Conservation (phyloP, 768 basidiomycete genomes). For the Boletus rubescentipes region DNA sequence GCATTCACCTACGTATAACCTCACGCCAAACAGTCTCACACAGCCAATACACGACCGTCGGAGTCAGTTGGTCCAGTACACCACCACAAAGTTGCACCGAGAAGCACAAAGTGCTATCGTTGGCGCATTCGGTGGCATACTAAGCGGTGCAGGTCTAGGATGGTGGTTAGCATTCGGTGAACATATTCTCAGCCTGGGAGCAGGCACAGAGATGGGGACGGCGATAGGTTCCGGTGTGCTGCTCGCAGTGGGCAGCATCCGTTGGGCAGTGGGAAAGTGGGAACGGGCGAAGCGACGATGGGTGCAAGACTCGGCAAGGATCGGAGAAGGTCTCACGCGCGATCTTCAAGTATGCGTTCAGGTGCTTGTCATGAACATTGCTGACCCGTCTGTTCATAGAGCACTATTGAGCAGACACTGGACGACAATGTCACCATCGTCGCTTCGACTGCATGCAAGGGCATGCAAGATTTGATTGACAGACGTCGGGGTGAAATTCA, state of each 20-base stretch:
- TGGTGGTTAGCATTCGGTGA: constrained; percentile 52
- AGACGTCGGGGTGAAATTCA: constrained; percentile 47
- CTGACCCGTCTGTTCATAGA: constrained; percentile 34
- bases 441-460: constrained; percentile 49
- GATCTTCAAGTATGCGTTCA: constrained; percentile 55
- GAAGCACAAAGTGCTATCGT: constrained; percentile 59
- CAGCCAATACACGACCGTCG: constrained; percentile 52
- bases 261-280: constrained; percentile 69
- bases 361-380: neutral
- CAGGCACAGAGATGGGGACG: constrained; percentile 51
- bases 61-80: constrained; percentile 50
- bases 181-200: constrained; percentile 35
- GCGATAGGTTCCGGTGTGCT: constrained; percentile 61
- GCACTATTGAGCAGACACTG: constrained; percentile 45
- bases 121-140: constrained; percentile 47
- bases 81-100: constrained; percentile 61
- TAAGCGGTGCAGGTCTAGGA: constrained; percentile 50
- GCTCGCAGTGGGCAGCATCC: constrained; percentile 45
- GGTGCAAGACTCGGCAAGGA: constrained; percentile 65
- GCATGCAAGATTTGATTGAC: constrained; percentile 40
- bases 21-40: constrained; percentile 48
- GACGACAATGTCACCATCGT: constrained; percentile 52
- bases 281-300: constrained; percentile 64
- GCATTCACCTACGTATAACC: constrained; percentile 43
- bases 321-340: constrained; percentile 60